Evolutionary conservation across 345 rosid species (phyloP).

Genomic region (Citrus unshiu): DNA sequence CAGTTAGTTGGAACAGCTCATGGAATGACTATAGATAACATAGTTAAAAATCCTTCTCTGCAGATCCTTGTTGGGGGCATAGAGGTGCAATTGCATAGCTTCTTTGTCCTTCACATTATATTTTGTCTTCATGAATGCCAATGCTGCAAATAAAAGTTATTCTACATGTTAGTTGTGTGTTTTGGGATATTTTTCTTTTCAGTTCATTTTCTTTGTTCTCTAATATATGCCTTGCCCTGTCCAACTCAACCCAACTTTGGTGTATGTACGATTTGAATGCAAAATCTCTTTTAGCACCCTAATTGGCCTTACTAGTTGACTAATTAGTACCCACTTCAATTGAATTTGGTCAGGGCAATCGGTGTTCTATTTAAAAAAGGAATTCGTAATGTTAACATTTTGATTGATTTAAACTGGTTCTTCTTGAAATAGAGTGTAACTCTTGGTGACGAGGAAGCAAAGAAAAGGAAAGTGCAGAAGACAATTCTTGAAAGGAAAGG

Average conservation of each 20-base stretch:
- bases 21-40: constrained; percentile 89
- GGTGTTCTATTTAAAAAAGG: neutral
- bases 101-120: constrained; percentile 5
- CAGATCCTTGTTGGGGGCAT: constrained; percentile 92
- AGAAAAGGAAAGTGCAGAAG: constrained; percentile 91
- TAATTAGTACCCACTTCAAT: neutral
- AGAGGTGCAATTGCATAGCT: constrained; percentile 46
- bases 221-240: neutral
- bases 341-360: neutral
- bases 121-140: neutral
- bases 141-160: neutral
- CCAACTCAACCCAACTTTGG: neutral
- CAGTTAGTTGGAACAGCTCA: constrained; percentile 97
- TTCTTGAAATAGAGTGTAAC: constrained; percentile 70
- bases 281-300: neutral
- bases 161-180: neutral
- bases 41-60: constrained; percentile 87
- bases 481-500: constrained; percentile 95
- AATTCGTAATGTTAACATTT: neutral
- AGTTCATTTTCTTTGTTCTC: neutral
- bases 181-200: neutral
- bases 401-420: constrained; percentile 1
- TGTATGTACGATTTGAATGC: neutral
- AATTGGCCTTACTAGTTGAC: neutral
- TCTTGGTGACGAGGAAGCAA: constrained; percentile 92